Evolutionary conservation across 2,329 filamentous ascomycete species (phyloP).

Genomic region (Fusarium sp.): DNA sequence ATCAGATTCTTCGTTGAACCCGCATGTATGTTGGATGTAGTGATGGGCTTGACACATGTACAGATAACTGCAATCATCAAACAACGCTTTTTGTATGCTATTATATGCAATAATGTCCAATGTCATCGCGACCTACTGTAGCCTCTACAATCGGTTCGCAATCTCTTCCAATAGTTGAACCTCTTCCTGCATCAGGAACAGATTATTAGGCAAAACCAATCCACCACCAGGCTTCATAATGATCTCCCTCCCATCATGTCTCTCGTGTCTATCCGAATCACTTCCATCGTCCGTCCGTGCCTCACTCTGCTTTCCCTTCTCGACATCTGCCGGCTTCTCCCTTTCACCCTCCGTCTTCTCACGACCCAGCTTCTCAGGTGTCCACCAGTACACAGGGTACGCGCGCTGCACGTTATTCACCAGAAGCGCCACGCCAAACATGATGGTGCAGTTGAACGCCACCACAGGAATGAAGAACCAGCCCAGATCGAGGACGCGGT

Average conservation of each 20-base stretch:
- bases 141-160: conserved; percentile 47
- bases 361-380: conserved; percentile 51
- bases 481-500: conserved; percentile 65
- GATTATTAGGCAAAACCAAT: conserved; percentile 50
- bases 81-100: not conserved
- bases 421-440: conserved; percentile 71
- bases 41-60: not conserved
- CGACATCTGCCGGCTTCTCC: conserved; percentile 16
- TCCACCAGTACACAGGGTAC: conserved; percentile 80
- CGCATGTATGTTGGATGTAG: not conserved
- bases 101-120: not conserved
- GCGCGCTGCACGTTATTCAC: conserved; percentile 76
- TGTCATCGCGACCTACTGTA: not conserved
- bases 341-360: conserved; percentile 1
- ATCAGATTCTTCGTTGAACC: not conserved
- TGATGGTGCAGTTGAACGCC: conserved; percentile 68
- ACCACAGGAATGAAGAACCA: conserved; percentile 76
- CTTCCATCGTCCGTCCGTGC: conserved; percentile 25
- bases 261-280: conserved; percentile 28
- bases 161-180: conserved; percentile 51
- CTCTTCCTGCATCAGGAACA: conserved; percentile 55
- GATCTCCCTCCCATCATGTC: conserved; percentile 43
- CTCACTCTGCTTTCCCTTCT: conserved; percentile 32
- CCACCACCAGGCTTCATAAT: conserved; percentile 51
- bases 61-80: not conserved